These are phyloP conservation scores for Brassica napus DNA, from an alignment of 345 rosid species.

Conservation along the genomic window Da-Ae NC_063441.1:10595501-10596000, in stretches of 20 bases:
- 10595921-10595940: slow-evolving; percentile 20
- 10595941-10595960: slow-evolving; percentile 43
- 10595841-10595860: slow-evolving; percentile 75
- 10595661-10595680: slow-evolving; percentile 22
- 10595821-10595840: slow-evolving; percentile 68
- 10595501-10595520: neutral
- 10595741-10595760: slow-evolving; percentile 18
- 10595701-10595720: slow-evolving; percentile 10
- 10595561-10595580: slow-evolving; percentile 26
- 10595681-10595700: slow-evolving; percentile 40
- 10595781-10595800: slow-evolving; percentile 65
- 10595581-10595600: slow-evolving; percentile 23
- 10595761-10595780: slow-evolving; percentile 45
- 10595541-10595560: slow-evolving; percentile 6
- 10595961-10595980: slow-evolving; percentile 62
- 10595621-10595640: slow-evolving; percentile 22
- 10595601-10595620: neutral
- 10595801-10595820: slow-evolving; percentile 72
- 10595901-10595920: neutral
- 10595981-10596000: slow-evolving; percentile 61
- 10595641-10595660: slow-evolving; percentile 22
- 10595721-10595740: neutral
- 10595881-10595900: neutral
- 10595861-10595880: slow-evolving; percentile 33
- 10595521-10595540: neutral